Conservation (phyloP, 768 basidiomycete genomes). For the Mrakia hoshinonis region DNA sequence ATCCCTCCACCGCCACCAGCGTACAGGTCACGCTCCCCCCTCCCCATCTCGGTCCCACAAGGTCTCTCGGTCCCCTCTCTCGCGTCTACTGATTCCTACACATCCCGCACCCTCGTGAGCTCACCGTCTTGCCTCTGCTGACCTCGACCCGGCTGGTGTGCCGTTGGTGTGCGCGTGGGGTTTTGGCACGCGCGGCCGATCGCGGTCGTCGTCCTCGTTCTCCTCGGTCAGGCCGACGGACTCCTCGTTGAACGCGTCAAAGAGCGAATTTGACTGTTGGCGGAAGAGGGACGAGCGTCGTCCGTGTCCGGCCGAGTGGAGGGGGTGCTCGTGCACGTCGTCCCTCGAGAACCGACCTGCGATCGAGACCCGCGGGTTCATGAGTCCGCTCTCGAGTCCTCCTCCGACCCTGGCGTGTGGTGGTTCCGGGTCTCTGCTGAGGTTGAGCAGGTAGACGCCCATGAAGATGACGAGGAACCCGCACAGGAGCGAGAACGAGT, state of each 20-base stretch:
- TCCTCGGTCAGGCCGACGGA: constrained; percentile 58
- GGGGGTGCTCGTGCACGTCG: constrained; percentile 35
- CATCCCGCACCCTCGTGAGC: too few species aligned
- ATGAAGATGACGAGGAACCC: constrained; percentile 91
- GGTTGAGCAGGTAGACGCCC: constrained; percentile 78
- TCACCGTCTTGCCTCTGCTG: too few species aligned
- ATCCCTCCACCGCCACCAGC: too few species aligned
- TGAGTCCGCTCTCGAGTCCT: constrained; percentile 38
- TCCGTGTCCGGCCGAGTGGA: constrained; percentile 48
- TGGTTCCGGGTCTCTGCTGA: constrained; percentile 37
- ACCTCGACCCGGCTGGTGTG: too few species aligned
- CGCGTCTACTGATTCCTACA: too few species aligned
- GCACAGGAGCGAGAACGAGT: constrained; percentile 75
- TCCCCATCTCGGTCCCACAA: too few species aligned
- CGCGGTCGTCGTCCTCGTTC: constrained; percentile 51
- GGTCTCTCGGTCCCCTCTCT: too few species aligned
- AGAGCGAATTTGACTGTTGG: constrained; percentile 49
- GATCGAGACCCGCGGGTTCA: constrained; percentile 66
- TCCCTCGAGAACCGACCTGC: constrained; percentile 74
- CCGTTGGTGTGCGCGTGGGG: too few species aligned
- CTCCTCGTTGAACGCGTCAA: constrained; percentile 61
- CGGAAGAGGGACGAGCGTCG: constrained; percentile 60
- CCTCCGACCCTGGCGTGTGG: constrained; percentile 34
- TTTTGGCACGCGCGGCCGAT: neutral
- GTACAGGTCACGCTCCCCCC: too few species aligned